These are phyloP conservation scores for Cordyceps fumosorosea DNA, from an alignment of 2,329 filamentous ascomycete genomes.

Conservation along the genomic window DNA sequence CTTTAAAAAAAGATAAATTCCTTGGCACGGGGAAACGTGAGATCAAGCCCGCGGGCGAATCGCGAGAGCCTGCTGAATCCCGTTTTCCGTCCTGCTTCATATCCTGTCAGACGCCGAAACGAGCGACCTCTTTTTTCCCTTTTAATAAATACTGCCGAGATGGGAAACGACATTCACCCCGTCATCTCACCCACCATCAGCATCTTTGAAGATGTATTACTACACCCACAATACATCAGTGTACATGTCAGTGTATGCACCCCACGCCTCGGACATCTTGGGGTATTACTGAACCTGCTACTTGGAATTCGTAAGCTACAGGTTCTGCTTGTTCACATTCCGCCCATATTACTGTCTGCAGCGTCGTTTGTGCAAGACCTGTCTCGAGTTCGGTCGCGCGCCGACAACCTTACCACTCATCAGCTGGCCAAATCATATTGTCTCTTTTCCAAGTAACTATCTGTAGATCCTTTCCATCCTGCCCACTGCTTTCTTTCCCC, in stretches of 20 bases:
- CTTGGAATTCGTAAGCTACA: slow-evolving; percentile 2
- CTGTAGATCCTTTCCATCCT: background rate
- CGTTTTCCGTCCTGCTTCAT: background rate
- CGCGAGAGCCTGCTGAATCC: background rate
- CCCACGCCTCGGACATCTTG: background rate
- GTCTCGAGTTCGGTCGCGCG: background rate
- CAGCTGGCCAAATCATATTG: background rate
- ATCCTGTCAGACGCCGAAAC: background rate
- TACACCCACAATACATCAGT: background rate
- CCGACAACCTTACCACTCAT: background rate
- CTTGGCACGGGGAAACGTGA: background rate
- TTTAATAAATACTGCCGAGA: background rate
- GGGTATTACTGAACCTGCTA: background rate
- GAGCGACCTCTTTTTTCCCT: background rate
- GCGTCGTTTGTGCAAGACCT: background rate
- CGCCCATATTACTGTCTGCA: slow-evolving; percentile 1
- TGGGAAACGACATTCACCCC: background rate
- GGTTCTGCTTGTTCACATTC: background rate
- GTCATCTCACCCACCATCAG: slow-evolving; percentile 7
- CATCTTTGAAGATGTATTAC: background rate
- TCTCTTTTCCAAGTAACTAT: background rate
- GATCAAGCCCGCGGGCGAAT: background rate
- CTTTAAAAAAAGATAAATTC: background rate
- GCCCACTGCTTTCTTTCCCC: background rate
- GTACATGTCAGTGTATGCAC: background rate